A percentile compares a stretch with the other conserved stretches of the same genome.
Evolutionary conservation across 345 rosid genomes (phyloP).

Genomic region (Pelargonium nanum): DNA sequence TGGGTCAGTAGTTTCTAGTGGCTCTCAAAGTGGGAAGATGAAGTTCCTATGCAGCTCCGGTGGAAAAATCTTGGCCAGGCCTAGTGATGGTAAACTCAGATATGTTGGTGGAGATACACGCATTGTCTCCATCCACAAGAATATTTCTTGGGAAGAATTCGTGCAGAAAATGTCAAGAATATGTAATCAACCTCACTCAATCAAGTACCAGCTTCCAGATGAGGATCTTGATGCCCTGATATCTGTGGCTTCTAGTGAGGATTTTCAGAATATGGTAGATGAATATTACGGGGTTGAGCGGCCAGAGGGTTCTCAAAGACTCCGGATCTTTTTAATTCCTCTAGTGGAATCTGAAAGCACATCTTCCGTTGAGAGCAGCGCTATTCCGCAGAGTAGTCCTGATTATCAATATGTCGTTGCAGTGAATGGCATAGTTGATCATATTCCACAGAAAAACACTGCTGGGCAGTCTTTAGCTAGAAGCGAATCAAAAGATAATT

Average conservation of each 20-base stretch:
- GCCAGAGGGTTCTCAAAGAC: constrained; percentile 54
- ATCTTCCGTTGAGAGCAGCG: constrained; percentile 34
- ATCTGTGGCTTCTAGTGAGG: constrained; percentile 77
- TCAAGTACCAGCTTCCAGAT: constrained; percentile 87
- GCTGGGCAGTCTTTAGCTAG: constrained; percentile 34
- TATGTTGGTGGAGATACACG: constrained; percentile 90
- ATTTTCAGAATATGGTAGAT: constrained; percentile 70
- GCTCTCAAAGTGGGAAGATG: constrained; percentile 28
- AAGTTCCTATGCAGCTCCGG: constrained; percentile 84
- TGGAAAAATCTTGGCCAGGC: constrained; percentile 73
- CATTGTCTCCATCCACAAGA: constrained; percentile 52
- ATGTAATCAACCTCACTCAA: constrained; percentile 57
- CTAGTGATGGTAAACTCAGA: constrained; percentile 72
- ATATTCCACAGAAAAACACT: constrained; percentile 37
- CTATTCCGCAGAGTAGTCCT: constrained; percentile 28
- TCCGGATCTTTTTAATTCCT: constrained; percentile 62
- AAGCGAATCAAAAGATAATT: constrained; percentile 5
- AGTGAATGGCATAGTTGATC: constrained; percentile 53
- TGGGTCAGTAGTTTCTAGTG: constrained; percentile 20
- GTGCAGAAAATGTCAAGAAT: constrained; percentile 52
- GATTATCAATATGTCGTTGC: constrained; percentile 60
- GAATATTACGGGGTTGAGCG: constrained; percentile 65
- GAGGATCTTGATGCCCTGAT: constrained; percentile 89
- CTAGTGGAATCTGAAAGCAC: constrained; percentile 45
- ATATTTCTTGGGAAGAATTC: constrained; percentile 46